phyloP scores from a whole-genome alignment of 805 yeast species.

The Monosporozyma servazzii region DNA sequence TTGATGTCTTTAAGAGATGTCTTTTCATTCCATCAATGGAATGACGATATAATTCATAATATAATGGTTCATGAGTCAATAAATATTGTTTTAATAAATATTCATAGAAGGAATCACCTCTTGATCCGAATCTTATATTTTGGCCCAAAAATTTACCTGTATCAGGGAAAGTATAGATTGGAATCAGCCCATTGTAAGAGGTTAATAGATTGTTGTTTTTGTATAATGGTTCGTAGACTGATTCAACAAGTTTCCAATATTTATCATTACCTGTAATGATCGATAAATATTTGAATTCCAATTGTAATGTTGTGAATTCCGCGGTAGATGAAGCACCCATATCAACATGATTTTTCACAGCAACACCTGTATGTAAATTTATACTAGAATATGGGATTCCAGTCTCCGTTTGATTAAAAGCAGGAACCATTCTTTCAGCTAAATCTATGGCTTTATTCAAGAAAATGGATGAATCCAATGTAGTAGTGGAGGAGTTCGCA shows the following conservation, averaged over 20 bases:
- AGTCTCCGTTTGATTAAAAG: slow-evolving; percentile 46
- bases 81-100: slow-evolving; percentile 77
- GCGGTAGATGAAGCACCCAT: slow-evolving; percentile 82
- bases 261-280: slow-evolving; percentile 67
- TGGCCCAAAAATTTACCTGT: slow-evolving; percentile 59
- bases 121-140: slow-evolving; percentile 71
- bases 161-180: slow-evolving; percentile 69
- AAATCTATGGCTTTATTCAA: slow-evolving; percentile 71
- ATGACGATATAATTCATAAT: slow-evolving; percentile 67
- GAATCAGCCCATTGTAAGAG: slow-evolving; percentile 60
- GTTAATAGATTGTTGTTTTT: slow-evolving; percentile 35
- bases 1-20: slow-evolving; percentile 48
- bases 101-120: slow-evolving; percentile 92
- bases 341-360: slow-evolving; percentile 52
- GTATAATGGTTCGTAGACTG: slow-evolving; percentile 63
- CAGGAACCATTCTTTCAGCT: slow-evolving; percentile 64
- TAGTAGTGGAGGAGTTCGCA: not conserved
- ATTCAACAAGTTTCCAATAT: slow-evolving; percentile 74
- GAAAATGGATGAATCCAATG: slow-evolving; percentile 44
- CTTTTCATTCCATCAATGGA: slow-evolving; percentile 69
- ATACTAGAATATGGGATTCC: slow-evolving; percentile 78
- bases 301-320: slow-evolving; percentile 77
- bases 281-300: slow-evolving; percentile 78
- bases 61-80: slow-evolving; percentile 58
- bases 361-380: slow-evolving; percentile 56